These are phyloP conservation scores for Hericium erinaceus DNA, from an alignment of 768 basidiomycete genomes.

Conservation along the genomic window DNA sequence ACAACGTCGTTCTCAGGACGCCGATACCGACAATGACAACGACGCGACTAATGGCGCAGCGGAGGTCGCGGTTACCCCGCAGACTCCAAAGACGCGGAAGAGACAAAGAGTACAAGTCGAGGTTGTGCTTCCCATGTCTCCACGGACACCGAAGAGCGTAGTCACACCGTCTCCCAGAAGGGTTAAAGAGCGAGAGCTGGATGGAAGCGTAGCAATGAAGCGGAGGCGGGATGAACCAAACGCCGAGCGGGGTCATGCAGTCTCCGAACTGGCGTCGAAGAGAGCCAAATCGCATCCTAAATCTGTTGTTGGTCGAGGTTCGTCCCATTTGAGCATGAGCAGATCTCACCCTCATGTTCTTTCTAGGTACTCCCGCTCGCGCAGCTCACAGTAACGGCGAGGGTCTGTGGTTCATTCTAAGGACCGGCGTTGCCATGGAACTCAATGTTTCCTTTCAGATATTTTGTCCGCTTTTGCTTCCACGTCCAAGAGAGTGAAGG, in stretches of 20 bases:
- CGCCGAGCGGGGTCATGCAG: background rate
- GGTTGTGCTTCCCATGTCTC: conserved; percentile 14
- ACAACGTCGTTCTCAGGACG: background rate
- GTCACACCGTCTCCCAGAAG: background rate
- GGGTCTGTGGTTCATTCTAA: background rate
- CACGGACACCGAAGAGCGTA: background rate
- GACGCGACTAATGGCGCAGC: background rate
- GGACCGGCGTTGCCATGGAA: background rate
- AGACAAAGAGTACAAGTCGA: conserved; percentile 24
- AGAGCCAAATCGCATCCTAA: background rate
- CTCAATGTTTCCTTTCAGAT: too few species aligned
- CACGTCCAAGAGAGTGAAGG: too few species aligned
- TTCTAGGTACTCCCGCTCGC: background rate
- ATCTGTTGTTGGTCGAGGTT: background rate
- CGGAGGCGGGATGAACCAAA: background rate
- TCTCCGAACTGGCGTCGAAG: background rate
- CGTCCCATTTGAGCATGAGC: background rate
- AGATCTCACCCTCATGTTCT: background rate
- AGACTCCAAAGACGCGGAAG: conserved; percentile 18
- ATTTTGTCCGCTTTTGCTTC: too few species aligned
- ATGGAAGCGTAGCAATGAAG: background rate
- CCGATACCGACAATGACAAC: background rate
- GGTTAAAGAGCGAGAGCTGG: background rate
- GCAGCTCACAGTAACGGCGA: background rate
- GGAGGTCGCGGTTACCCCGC: conserved; percentile 1